Conservation (phyloP, 2,329 filamentous ascomycete species). For the Cladosporium sp. region DNA sequence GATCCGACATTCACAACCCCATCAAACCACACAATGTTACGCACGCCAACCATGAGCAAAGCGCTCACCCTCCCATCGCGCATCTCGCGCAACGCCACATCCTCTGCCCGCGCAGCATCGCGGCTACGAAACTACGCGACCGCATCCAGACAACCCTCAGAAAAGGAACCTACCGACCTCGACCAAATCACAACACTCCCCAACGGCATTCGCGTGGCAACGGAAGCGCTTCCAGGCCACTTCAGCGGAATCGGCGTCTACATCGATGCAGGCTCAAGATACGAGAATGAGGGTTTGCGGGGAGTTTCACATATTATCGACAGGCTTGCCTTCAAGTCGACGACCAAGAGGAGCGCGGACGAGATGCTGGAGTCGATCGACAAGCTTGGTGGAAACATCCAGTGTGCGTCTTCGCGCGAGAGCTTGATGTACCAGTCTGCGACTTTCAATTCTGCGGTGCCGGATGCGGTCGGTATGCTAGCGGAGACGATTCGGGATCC, state of each 20-base stretch:
- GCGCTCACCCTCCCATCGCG: conserved; percentile 33
- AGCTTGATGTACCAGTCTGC: conserved; percentile 98
- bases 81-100: conserved; percentile 25
- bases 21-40: conserved; percentile 7
- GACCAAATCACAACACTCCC: conserved; percentile 84
- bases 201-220: conserved; percentile 92
- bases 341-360: conserved; percentile 69
- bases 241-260: conserved; percentile 96
- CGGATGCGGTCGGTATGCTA: conserved; percentile 76
- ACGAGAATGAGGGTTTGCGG: conserved; percentile 80
- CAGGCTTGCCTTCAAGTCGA: conserved; percentile 89
- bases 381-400: conserved; percentile 88
- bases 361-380: conserved; percentile 87
- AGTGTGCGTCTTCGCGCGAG: conserved; percentile 93
- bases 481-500: conserved; percentile 93
- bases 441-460: conserved; percentile 92
- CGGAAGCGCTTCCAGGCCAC: conserved; percentile 88
- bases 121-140: conserved; percentile 32
- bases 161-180: conserved; percentile 78
- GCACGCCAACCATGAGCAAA: conserved; percentile 31
- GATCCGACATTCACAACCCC: background rate
- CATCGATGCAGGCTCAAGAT: conserved; percentile 90
- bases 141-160: conserved; percentile 22
- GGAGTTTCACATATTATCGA: conserved; percentile 97
- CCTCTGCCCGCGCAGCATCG: conserved; percentile 17